Conservation (phyloP, 306 rosid genomes). For the Malus sieversii region DNA sequence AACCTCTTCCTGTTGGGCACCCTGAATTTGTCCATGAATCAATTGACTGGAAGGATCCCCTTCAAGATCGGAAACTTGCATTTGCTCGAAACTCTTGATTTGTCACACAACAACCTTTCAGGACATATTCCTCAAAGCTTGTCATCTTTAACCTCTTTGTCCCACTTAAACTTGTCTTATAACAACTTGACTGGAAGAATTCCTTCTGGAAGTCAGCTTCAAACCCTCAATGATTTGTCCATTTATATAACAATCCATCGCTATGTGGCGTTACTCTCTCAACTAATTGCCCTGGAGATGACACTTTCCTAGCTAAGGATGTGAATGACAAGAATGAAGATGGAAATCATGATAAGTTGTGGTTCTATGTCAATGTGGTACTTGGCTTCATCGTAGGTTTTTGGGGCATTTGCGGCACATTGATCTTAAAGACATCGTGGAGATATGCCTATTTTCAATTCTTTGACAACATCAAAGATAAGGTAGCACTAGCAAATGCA, state of each 20-base stretch:
- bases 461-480: not conserved
- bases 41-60: not conserved
- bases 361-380: not conserved
- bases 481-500: not conserved
- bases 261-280: not conserved
- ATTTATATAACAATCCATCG: not conserved
- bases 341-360: not conserved
- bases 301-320: not conserved
- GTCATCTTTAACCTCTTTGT: not conserved
- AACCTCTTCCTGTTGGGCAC: not conserved
- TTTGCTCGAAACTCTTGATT: not conserved
- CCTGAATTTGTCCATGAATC: conserved; percentile 4
- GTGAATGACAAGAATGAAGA: not conserved
- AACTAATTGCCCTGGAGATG: not conserved
- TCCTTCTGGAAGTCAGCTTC: not conserved
- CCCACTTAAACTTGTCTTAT: not conserved
- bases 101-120: not conserved
- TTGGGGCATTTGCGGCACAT: not conserved
- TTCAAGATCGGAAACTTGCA: not conserved
- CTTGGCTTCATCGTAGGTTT: not conserved
- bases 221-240: not conserved
- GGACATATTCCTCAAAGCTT: not conserved
- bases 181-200: conserved; percentile 1
- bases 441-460: not conserved
- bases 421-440: not conserved